A percentile compares a stretch with the other conserved stretches of the same genome.
phyloP scores from a whole-genome alignment of 331 rosid genomes.

The Rhamnella rubrinervis region DNA sequence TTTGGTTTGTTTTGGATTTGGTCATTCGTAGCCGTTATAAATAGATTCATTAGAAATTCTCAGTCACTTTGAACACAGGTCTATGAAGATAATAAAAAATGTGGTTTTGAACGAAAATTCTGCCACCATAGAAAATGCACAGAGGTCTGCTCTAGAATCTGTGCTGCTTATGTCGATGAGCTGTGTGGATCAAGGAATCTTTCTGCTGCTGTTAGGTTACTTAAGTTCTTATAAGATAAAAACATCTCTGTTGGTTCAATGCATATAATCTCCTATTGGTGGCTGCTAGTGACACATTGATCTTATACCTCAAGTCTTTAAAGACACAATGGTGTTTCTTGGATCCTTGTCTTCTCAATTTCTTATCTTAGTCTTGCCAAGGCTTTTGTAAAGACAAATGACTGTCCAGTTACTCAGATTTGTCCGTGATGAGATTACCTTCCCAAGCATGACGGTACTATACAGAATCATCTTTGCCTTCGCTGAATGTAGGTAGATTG shows the following conservation, averaged over 20 bases:
- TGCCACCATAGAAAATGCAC: conserved; percentile 35
- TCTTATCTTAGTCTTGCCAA: conserved; percentile 51
- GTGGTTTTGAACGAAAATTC: conserved; percentile 43
- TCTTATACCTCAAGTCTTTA: conserved; percentile 52
- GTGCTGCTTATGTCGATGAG: conserved; percentile 32
- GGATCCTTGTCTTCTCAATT: conserved; percentile 39
- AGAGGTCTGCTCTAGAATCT: conserved; percentile 22
- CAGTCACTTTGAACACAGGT: conserved; percentile 40
- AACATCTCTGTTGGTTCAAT: conserved; percentile 31
- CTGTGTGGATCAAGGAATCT: conserved; percentile 43
- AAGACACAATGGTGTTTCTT: conserved; percentile 35
- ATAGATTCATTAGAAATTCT: conserved; percentile 26
- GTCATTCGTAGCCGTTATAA: conserved; percentile 26
- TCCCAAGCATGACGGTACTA: conserved; percentile 42
- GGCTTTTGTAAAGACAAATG: conserved; percentile 48
- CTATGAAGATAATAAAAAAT: conserved; percentile 35
- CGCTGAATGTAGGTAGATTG: conserved; percentile 61
- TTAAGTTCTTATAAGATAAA: conserved; percentile 39
- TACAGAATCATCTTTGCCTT: conserved; percentile 65
- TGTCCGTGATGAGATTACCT: conserved; percentile 40
- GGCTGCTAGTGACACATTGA: conserved; percentile 49
- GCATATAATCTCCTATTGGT: conserved; percentile 41
- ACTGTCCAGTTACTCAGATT: conserved; percentile 43
- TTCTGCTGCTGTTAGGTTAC: conserved; percentile 41
- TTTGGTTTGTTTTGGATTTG: conserved; percentile 10